Evolutionary conservation across 202 grass and related monocot genomes (phyloP).

Genomic region (Dendrocalamus latiflorus): DNA sequence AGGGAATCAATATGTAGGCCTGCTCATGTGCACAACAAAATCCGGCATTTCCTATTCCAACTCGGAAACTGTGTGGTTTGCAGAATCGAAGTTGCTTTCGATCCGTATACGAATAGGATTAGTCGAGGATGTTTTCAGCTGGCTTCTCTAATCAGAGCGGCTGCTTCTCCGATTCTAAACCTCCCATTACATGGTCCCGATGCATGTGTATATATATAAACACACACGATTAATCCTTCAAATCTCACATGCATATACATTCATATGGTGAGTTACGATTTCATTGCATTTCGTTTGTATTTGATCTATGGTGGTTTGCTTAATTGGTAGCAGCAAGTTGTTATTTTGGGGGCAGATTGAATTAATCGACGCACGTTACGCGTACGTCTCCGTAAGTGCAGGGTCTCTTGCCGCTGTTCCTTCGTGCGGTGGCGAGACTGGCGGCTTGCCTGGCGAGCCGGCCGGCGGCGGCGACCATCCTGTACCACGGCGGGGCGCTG

Average conservation of each 20-base stretch:
- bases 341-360: background rate
- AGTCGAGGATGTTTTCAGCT: too few species aligned
- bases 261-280: background rate
- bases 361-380: background rate
- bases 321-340: background rate
- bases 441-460: conserved; percentile 38
- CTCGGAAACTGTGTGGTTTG: too few species aligned
- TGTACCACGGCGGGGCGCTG: conserved; percentile 54
- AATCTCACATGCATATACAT: background rate
- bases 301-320: background rate
- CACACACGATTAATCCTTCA: background rate
- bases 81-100: too few species aligned
- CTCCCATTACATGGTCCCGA: too few species aligned
- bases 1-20: too few species aligned
- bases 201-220: background rate
- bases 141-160: too few species aligned
- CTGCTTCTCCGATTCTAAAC: too few species aligned
- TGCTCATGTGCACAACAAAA: too few species aligned
- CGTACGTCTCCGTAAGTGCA: background rate
- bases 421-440: conserved; percentile 40
- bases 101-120: too few species aligned
- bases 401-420: conserved; percentile 57
- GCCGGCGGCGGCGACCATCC: conserved; percentile 44
- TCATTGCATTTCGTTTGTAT: background rate
- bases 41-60: too few species aligned